A percentile compares a stretch with the other conserved stretches of the same genome.
Conservation (phyloP, 164 flowering plant genomes). For the Tetracentron sinense region DNA sequence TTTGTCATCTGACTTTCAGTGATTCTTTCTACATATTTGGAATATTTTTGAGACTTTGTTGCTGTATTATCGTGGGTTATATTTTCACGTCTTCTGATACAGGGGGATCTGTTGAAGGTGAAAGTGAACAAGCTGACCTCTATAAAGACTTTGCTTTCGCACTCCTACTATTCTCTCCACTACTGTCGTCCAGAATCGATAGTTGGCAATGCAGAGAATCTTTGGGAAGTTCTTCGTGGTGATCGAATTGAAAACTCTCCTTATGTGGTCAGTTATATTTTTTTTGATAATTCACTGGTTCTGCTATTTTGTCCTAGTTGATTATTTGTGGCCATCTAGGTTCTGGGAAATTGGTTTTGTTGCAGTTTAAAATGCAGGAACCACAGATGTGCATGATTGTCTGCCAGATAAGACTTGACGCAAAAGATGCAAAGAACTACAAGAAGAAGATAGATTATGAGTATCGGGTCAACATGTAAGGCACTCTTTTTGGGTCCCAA, state of each 20-base stretch:
- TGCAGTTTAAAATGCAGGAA: slow-evolving; percentile 86
- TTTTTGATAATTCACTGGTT: background rate
- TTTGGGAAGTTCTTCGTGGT: slow-evolving; percentile 98
- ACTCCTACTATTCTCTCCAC: slow-evolving; percentile 83
- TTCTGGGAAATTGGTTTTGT: slow-evolving; percentile 21
- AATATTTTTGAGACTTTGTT: background rate
- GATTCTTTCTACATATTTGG: too few species aligned
- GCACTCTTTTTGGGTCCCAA: slow-evolving; percentile 4
- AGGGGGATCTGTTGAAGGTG: slow-evolving; percentile 73
- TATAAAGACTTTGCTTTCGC: slow-evolving; percentile 87
- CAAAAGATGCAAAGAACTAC: slow-evolving; percentile 68
- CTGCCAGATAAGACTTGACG: slow-evolving; percentile 53
- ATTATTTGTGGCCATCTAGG: background rate
- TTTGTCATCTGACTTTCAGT: too few species aligned
- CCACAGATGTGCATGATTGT: slow-evolving; percentile 75
- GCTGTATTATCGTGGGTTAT: too few species aligned
- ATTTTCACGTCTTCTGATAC: slow-evolving; percentile 19
- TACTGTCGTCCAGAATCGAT: slow-evolving; percentile 59
- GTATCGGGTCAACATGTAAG: slow-evolving; percentile 88
- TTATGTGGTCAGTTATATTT: slow-evolving; percentile 59
- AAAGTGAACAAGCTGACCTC: slow-evolving; percentile 92
- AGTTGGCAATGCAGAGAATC: slow-evolving; percentile 89
- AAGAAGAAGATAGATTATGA: slow-evolving; percentile 91
- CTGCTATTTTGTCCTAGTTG: background rate
- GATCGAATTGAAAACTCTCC: slow-evolving; percentile 95